These are phyloP conservation scores for Phellopilus nigrolimitatus DNA, from an alignment of 1,284 basidiomycete species.

Conservation along the genomic window DNA sequence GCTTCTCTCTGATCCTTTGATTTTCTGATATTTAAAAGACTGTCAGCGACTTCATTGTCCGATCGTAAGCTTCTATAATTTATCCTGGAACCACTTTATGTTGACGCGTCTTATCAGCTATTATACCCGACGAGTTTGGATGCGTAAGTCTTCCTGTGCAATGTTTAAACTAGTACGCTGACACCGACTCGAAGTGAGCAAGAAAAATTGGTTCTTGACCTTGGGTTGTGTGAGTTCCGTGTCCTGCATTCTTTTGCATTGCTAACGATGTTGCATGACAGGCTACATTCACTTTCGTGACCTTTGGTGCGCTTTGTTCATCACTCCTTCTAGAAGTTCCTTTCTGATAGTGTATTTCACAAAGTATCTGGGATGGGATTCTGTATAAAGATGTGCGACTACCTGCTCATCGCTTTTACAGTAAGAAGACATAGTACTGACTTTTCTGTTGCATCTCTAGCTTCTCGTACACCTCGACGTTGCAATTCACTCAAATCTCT, in stretches of 20 bases:
- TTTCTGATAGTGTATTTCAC: not conserved
- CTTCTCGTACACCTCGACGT: conserved; percentile 7
- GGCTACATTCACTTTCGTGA: conserved; percentile 5
- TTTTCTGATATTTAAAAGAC: not conserved
- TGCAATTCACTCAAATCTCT: conserved; percentile 7
- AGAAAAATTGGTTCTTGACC: conserved; percentile 10
- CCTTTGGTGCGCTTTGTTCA: conserved; percentile 2
- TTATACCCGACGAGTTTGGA: conserved; percentile 11
- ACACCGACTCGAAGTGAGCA: conserved; percentile 9
- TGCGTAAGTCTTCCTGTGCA: not conserved
- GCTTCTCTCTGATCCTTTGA: not conserved
- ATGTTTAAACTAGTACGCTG: not conserved
- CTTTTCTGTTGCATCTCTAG: not conserved
- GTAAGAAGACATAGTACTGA: not conserved
- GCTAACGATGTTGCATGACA: not conserved
- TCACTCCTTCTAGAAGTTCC: not conserved
- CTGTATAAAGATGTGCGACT: conserved; percentile 5
- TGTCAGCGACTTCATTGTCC: conserved; percentile 11
- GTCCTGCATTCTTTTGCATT: not conserved
- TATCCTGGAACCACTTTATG: not conserved
- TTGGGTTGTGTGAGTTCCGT: not conserved
- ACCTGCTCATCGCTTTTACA: too few relatives aligned
- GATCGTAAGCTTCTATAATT: conserved; percentile 1
- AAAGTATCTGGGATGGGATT: conserved; percentile 14
- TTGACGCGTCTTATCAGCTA: not conserved